phyloP scores from a whole-genome alignment of 352 stramenopile genomes.

The Phytophthora melonis region DNA sequence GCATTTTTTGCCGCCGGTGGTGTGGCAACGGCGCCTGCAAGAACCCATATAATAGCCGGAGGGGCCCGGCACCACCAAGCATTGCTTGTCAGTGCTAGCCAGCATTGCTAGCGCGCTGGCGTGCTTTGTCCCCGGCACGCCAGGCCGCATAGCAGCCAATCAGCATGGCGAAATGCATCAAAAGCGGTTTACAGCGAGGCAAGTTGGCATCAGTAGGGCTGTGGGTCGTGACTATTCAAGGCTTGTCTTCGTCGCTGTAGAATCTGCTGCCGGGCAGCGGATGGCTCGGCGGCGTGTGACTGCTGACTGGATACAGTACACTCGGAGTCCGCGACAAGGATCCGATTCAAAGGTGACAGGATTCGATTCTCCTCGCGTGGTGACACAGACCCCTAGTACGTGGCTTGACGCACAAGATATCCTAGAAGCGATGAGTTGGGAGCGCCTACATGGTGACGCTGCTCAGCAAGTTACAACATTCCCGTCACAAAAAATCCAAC shows the following conservation, averaged over 20 bases:
- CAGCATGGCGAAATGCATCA: constrained; percentile 4
- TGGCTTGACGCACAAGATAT: not conserved
- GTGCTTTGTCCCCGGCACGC: constrained; percentile 20
- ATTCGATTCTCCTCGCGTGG: not conserved
- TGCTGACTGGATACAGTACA: constrained; percentile 14
- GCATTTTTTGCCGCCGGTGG: too few species aligned
- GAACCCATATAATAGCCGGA: not conserved
- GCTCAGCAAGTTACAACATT: too few species aligned
- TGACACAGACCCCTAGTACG: not conserved
- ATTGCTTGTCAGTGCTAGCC: constrained; percentile 14
- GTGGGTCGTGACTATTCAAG: not conserved
- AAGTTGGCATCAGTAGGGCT: constrained; percentile 17
- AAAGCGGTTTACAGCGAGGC: not conserved
- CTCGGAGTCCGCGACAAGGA: constrained; percentile 9
- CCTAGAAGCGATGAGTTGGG: not conserved
- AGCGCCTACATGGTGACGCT: too few species aligned
- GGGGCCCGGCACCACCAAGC: not conserved
- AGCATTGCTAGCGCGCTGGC: constrained; percentile 14
- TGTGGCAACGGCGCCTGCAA: not conserved
- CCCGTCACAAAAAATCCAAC: too few species aligned
- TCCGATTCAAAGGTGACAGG: constrained; percentile 20
- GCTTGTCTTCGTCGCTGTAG: constrained; percentile 19
- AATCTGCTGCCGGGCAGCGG: not conserved
- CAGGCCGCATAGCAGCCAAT: constrained; percentile 31
- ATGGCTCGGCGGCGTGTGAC: not conserved